A percentile compares a stretch with the other conserved stretches of the same genome.
These are phyloP conservation scores for Jasminum sambac DNA, from an alignment of 257 asterid genomes.

Conservation along the genomic window DNA sequence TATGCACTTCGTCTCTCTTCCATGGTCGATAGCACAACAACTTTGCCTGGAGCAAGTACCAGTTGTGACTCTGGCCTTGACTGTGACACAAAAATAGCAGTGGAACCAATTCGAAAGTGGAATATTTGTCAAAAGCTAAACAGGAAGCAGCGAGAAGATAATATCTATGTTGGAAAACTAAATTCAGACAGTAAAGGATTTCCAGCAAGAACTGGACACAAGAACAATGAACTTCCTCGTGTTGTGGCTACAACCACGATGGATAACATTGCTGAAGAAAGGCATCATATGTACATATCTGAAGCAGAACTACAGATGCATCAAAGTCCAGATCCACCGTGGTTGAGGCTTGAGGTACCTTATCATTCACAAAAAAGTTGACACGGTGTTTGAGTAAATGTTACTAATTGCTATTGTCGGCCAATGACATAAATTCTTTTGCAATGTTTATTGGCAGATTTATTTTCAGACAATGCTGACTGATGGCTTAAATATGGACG, in stretches of 20 bases:
- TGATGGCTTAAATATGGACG: slow-evolving; percentile 37
- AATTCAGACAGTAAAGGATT: slow-evolving; percentile 57
- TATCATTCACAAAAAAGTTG: slow-evolving; percentile 5
- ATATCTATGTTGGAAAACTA: slow-evolving; percentile 58
- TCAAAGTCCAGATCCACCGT: slow-evolving; percentile 56
- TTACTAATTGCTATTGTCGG: not conserved
- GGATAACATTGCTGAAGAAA: slow-evolving; percentile 48
- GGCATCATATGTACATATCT: slow-evolving; percentile 66
- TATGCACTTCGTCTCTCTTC: slow-evolving; percentile 60
- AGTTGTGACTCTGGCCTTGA: slow-evolving; percentile 41
- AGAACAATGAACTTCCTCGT: slow-evolving; percentile 33
- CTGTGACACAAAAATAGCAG: slow-evolving; percentile 45
- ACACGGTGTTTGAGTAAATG: slow-evolving; percentile 11
- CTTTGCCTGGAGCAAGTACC: slow-evolving; percentile 37
- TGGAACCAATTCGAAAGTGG: slow-evolving; percentile 85
- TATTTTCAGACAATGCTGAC: slow-evolving; percentile 60
- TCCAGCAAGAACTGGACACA: slow-evolving; percentile 51
- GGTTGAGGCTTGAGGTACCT: slow-evolving; percentile 76
- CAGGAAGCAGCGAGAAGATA: slow-evolving; percentile 52
- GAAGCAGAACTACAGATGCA: slow-evolving; percentile 90
- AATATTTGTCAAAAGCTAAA: slow-evolving; percentile 68
- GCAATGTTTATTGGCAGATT: slow-evolving; percentile 44
- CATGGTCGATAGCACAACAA: slow-evolving; percentile 37
- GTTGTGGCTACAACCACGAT: slow-evolving; percentile 23
- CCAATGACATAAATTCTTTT: slow-evolving; percentile 19